These are phyloP conservation scores for Poa annua DNA, from an alignment of 176 grass and related monocot species.

Conservation along the genomic window DNA sequence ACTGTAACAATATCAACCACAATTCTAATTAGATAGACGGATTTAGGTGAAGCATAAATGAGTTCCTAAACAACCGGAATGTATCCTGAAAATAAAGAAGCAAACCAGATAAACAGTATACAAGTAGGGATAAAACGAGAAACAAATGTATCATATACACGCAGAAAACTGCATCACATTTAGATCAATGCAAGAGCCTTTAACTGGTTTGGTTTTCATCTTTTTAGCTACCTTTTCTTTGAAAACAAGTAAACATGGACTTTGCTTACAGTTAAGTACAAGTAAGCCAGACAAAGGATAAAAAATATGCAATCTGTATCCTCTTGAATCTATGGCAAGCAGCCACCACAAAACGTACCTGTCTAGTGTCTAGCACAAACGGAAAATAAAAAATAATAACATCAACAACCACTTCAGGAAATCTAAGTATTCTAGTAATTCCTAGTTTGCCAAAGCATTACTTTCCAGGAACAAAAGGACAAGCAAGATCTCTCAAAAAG, in stretches of 20 bases:
- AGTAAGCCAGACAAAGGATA: conserved; percentile 31
- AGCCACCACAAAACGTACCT: conserved; percentile 11
- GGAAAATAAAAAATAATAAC: conserved; percentile 1
- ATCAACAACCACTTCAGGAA: conserved; percentile 17
- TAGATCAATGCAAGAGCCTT: background rate
- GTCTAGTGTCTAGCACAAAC: background rate
- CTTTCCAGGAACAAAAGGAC: conserved; percentile 32
- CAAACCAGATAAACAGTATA: background rate
- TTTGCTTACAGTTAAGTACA: conserved; percentile 30
- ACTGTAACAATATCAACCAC: conserved; percentile 22
- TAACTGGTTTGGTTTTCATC: background rate
- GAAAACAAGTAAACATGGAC: background rate
- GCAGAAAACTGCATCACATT: background rate
- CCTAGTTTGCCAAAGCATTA: conserved; percentile 9
- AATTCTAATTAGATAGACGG: background rate
- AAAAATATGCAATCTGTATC: background rate
- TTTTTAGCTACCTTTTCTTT: conserved; percentile 10
- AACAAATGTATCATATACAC: background rate
- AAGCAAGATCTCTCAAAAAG: conserved; percentile 12
- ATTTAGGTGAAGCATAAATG: background rate
- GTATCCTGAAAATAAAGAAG: background rate
- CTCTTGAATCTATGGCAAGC: conserved; percentile 38
- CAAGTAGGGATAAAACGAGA: background rate
- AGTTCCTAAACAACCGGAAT: conserved; percentile 2
- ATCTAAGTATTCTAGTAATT: background rate